Conservation (phyloP, 305 asterid species). For the Solanum hybrid region DNA sequence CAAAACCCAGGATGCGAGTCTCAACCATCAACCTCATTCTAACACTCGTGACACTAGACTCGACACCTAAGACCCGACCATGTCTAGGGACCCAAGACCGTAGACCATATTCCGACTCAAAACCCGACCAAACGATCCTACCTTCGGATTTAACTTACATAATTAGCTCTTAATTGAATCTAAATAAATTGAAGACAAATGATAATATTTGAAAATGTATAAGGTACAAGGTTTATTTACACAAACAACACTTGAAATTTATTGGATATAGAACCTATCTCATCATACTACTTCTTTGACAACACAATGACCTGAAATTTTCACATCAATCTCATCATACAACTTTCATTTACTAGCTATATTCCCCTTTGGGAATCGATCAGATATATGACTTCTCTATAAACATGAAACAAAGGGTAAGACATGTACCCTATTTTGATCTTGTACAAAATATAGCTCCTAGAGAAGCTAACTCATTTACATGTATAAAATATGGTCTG, state of each 20-base stretch:
- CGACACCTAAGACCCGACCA: neutral
- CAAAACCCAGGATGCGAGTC: neutral
- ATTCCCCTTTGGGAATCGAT: neutral
- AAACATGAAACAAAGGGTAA: neutral
- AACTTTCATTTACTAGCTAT: neutral
- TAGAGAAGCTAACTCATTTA: neutral
- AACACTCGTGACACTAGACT: neutral
- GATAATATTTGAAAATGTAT: neutral
- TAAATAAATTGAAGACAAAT: neutral
- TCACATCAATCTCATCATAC: neutral
- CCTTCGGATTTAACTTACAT: neutral
- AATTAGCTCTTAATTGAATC: neutral
- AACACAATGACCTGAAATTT: neutral
- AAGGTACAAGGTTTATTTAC: neutral
- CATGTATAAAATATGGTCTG: neutral
- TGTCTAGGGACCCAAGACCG: neutral
- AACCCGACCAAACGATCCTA: neutral
- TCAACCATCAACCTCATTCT: neutral
- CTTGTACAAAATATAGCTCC: neutral
- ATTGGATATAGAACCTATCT: neutral
- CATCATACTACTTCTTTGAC: neutral
- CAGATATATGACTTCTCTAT: neutral
- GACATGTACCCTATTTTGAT: neutral
- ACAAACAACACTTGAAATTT: neutral
- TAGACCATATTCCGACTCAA: neutral